Evolutionary conservation across 192 early-diverging fungal genomes (phyloP).

Genomic region (Backusella mclennaniae): DNA sequence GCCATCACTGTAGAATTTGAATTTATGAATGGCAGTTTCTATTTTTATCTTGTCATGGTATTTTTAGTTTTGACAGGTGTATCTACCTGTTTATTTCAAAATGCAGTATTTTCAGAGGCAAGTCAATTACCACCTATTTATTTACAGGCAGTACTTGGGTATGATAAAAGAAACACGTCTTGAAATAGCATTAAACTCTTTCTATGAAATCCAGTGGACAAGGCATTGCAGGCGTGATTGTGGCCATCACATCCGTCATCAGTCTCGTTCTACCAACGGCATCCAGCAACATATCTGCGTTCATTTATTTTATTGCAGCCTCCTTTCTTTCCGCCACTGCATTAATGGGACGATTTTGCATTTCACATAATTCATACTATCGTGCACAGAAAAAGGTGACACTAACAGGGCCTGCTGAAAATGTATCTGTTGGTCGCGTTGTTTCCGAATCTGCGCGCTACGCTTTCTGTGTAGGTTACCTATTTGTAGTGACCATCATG

Average conservation of each 20-base stretch:
- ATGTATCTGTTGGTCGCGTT: slow-evolving; percentile 8
- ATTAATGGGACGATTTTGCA: slow-evolving; percentile 38
- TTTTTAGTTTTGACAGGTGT: slow-evolving; percentile 58
- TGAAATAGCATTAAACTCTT: background rate
- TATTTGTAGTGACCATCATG: slow-evolving; percentile 66
- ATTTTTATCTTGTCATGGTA: slow-evolving; percentile 60
- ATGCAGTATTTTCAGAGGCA: slow-evolving; percentile 68
- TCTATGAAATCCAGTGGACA: background rate
- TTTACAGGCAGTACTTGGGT: slow-evolving; percentile 73
- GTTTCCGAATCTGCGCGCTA: slow-evolving; percentile 24
- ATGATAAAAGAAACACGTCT: slow-evolving; percentile 2
- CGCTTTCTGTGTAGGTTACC: slow-evolving; percentile 47
- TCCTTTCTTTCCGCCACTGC: slow-evolving; percentile 37
- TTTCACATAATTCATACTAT: slow-evolving; percentile 45
- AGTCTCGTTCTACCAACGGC: slow-evolving; percentile 42
- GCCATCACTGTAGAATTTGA: slow-evolving; percentile 46
- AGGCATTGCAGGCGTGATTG: slow-evolving; percentile 65
- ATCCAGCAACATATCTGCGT: slow-evolving; percentile 33
- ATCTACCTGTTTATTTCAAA: slow-evolving; percentile 62
- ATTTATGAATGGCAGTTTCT: slow-evolving; percentile 43
- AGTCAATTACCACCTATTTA: slow-evolving; percentile 65
- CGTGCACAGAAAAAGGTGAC: slow-evolving; percentile 29
- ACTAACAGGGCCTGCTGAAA: background rate
- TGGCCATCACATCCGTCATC: slow-evolving; percentile 37
- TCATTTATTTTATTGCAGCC: slow-evolving; percentile 52